Evolutionary conservation across 2,329 filamentous ascomycete genomes (phyloP), one percentile per base, ranked within the genome.

Genomic region (Botrytis medusae): DNA sequence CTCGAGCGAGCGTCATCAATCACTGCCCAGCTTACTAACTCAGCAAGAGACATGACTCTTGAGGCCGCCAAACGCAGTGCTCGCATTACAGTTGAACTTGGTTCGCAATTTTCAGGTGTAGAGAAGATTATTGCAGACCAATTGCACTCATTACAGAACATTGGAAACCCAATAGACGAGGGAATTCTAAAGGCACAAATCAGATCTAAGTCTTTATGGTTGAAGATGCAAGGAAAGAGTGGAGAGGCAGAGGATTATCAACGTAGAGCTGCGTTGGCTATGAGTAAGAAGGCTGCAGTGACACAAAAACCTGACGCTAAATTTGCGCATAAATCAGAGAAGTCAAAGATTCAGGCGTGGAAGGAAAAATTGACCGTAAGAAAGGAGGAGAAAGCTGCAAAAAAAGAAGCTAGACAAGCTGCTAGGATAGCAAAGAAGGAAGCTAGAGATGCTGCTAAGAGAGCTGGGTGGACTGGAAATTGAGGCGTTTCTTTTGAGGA

Each of bases 171-270:
- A 62, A 76, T 86, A 2, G 81, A 85, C 40, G 79, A 88, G 8
- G 81, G 82, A 0, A 76, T 90, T 16, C 81, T 89, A 42, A 84
- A 84, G 57, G 86, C 88, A 22, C 88, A 89, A 78, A 82, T 91
- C 40, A 82, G 82, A 61, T 88, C 88, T 22, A 88, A 86, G 79
- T 82, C 89, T 46, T 84, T 86, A 82, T 90, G 87, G 87, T 81
- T 90, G 68, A 86, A 84, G 79, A 68, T 88, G 46, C 86, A 84
- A 69, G 86, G 87, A 32, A 86, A 85, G 76, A 79, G 77, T 4
- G 82, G 85, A 25, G 86, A 88, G 76, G 82, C 85, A 69, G 79
- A 82, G 4, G 82, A 81, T 3, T 89, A 89, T 74, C 77, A 83
- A 72, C 80, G 79, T 69, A 87, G 87, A 75, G 88, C 87, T 16